Base-by-base conservation (phyloP, 306 rosid genomes). In the Cyamopsis tetragonoloba region DNA sequence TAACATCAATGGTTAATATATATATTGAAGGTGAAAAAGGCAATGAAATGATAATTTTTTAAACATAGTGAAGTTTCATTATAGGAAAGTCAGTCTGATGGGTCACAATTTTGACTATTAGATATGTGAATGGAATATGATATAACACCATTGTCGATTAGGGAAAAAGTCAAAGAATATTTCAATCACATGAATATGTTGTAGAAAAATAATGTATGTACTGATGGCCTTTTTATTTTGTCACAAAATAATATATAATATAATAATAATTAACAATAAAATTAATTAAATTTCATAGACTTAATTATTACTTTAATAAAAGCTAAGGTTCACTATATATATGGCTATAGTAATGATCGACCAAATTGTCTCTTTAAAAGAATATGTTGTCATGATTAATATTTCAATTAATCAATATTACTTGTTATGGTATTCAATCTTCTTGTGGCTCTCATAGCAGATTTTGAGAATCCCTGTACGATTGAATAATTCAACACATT, bases 81-180 rank as follows among this genome's bases (percentile, higher is more conserved):
- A 19, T 15, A 4, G 4, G 15, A 70, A 81, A 82, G 92, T 84
- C 87, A 23, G 68, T 23, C 7, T 11, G 28, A 23, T 71, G 65
- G 59, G 83, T 81, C 77, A 80, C 55, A 30, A 63, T 11, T 39
- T 79, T 84, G 89, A 84, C 77, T 58, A 58, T 46, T 63, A 32
- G 32, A 30, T 47, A 60, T 20, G 22, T 69, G 54, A 58, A 14
- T 28, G 23, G 32, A 59, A 59, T 59, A 59, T n/a, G 43, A 43
- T 63, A 3, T 2, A 42, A 27, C 69, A 41, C 42, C 55, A 63
- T 26, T 15, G 6, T 26, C 50, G 15, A 34, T 38, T 17, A 9
- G 35, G 24, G 63, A 35, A 31, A 74, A 74, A 67, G 77, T 72
- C 78, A 71, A 68, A 48, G 0, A 34, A 74, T 6, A 41, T 57